Percentiles rank a stretch among this genome's conserved stretches.
These are phyloP conservation scores for Elsinoe ampelina DNA, from an alignment of 2,329 filamentous ascomycete species.

Conservation along the genomic window DNA sequence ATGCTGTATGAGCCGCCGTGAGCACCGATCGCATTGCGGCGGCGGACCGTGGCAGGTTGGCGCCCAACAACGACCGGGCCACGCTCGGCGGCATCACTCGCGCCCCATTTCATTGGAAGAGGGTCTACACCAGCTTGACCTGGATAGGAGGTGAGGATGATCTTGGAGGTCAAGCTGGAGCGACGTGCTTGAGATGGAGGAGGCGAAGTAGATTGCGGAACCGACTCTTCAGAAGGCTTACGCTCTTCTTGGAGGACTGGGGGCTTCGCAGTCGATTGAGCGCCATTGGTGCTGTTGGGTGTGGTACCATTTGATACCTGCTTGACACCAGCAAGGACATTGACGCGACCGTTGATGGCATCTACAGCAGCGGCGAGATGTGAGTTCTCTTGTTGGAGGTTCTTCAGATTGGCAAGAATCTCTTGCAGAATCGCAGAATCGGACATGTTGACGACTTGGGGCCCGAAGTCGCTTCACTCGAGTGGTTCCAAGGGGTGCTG, in stretches of 20 bases:
- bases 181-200: conserved; percentile 22
- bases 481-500: background rate
- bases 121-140: conserved; percentile 91
- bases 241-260: conserved; percentile 6
- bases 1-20: conserved; percentile 91
- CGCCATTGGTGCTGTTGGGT: conserved; percentile 20
- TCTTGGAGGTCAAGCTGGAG: conserved; percentile 44
- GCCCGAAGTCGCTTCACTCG: background rate
- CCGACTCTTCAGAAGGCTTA: background rate
- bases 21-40: conserved; percentile 66
- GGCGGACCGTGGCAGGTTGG: conserved; percentile 62
- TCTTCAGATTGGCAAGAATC: conserved; percentile 47
- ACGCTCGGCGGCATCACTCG: conserved; percentile 61
- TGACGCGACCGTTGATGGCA: conserved; percentile 52
- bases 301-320: conserved; percentile 44
- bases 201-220: background rate
- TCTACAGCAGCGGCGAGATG: conserved; percentile 49
- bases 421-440: conserved; percentile 37
- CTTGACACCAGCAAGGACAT: conserved; percentile 51
- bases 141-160: conserved; percentile 75
- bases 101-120: conserved; percentile 80
- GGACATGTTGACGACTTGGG: background rate
- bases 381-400: conserved; percentile 48
- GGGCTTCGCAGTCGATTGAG: background rate
- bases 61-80: conserved; percentile 85